phyloP scores from a whole-genome alignment of 2,329 filamentous ascomycete species.

The Plenodomus tracheiphilus region DNA sequence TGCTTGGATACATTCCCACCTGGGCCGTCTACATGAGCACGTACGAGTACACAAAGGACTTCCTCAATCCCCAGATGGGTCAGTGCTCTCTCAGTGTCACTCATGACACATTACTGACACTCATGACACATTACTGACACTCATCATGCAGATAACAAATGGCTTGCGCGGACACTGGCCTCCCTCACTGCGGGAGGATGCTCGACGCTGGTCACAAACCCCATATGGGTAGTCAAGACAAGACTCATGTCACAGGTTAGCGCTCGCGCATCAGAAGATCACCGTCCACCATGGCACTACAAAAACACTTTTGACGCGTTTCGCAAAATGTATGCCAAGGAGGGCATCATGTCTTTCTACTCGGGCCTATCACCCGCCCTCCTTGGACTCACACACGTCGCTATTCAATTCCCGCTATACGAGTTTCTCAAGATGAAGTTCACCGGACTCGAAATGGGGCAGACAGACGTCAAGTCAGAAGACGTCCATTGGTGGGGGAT shows the following conservation, averaged over 20 bases:
- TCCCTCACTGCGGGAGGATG: slow-evolving; percentile 89
- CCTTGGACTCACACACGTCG: slow-evolving; percentile 89
- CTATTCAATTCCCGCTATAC: slow-evolving; percentile 95
- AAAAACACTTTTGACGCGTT: slow-evolving; percentile 86
- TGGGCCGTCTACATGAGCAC: slow-evolving; percentile 99
- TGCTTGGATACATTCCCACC: slow-evolving; percentile 92
- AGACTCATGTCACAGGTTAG: slow-evolving; percentile 92
- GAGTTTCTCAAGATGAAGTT: slow-evolving; percentile 91
- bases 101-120: neutral
- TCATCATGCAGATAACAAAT: slow-evolving; percentile 63
- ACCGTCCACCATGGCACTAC: slow-evolving; percentile 86
- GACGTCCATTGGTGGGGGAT: slow-evolving; percentile 81
- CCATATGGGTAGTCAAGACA: slow-evolving; percentile 99
- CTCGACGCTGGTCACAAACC: slow-evolving; percentile 93
- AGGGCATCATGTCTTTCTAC: slow-evolving; percentile 90
- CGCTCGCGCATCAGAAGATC: slow-evolving; percentile 55
- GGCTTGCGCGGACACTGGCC: slow-evolving; percentile 82
- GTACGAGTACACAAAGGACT: slow-evolving; percentile 85
- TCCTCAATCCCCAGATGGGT: slow-evolving; percentile 67
- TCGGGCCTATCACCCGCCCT: slow-evolving; percentile 91
- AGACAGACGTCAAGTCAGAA: slow-evolving; percentile 59
- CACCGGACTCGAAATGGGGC: slow-evolving; percentile 86
- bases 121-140: slow-evolving; percentile 13
- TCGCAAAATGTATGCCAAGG: slow-evolving; percentile 90
- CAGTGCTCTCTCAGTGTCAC: slow-evolving; percentile 5